Conservation (phyloP, 2,329 filamentous ascomycete genomes). For the Cladorrhinum sp. region DNA sequence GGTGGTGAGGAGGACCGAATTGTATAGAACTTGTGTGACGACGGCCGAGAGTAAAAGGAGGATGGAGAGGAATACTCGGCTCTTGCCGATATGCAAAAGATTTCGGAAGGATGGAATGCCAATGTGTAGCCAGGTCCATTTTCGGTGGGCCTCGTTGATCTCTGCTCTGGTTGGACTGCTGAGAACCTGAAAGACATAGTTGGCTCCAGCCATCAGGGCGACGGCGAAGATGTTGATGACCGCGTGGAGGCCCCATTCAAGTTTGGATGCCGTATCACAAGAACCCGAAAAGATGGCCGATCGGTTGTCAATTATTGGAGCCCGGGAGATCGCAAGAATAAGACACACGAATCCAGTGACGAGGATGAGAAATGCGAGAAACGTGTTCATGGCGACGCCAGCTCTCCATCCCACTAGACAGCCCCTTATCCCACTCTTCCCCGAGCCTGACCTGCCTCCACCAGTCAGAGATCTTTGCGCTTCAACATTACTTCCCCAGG, state of each 20-base stretch:
- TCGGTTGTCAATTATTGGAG: constrained; percentile 35
- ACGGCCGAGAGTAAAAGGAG: constrained; percentile 43
- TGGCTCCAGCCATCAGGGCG: constrained; percentile 46
- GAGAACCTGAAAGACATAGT: constrained; percentile 54
- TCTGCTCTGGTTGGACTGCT: constrained; percentile 52
- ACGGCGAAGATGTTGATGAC: constrained; percentile 44
- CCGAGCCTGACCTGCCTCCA: constrained; percentile 8
- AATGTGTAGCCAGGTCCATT: constrained; percentile 50
- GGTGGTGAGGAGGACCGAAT: constrained; percentile 48
- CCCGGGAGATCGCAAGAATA: constrained; percentile 33
- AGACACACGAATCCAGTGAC: constrained; percentile 38
- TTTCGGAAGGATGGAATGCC: constrained; percentile 54
- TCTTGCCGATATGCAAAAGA: constrained; percentile 41
- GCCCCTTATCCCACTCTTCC: constrained; percentile 25
- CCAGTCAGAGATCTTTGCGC: constrained; percentile 20
- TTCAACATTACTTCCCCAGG: constrained; percentile 14
- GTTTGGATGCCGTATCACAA: constrained; percentile 36
- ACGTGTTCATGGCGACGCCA: constrained; percentile 44
- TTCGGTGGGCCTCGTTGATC: constrained; percentile 45
- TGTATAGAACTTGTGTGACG: constrained; percentile 52
- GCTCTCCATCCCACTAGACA: constrained; percentile 46
- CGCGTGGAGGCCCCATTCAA: constrained; percentile 43
- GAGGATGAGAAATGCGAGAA: constrained; percentile 40
- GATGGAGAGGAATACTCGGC: constrained; percentile 39
- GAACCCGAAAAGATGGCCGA: constrained; percentile 39